Percentiles rank a stretch among this genome's conserved stretches.
These are phyloP conservation scores for Paecilomyces variotii DNA, from an alignment of 2,329 filamentous ascomycete species.

Conservation along the genomic window DNA sequence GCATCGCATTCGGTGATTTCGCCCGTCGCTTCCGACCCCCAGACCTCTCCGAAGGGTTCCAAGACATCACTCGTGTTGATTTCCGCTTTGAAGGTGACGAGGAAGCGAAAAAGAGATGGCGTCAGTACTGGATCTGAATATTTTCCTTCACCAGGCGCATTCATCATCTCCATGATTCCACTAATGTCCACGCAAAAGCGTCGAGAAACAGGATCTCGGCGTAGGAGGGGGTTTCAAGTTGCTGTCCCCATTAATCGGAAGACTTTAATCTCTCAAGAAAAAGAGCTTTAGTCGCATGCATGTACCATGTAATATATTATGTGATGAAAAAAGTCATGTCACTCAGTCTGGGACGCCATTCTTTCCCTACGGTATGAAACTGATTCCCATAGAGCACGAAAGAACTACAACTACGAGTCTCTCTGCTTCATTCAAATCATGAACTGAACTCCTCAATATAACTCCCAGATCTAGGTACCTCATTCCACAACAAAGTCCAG, in stretches of 20 bases:
- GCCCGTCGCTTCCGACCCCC: slow-evolving; percentile 66
- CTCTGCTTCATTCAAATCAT: no score
- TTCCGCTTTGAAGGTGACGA: slow-evolving; percentile 67
- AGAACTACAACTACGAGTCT: no score
- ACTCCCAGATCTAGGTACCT: no score
- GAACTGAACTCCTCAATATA: no score
- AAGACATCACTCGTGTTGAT: slow-evolving; percentile 65
- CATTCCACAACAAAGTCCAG: no score
- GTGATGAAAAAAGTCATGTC: no score
- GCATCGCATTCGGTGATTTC: slow-evolving; percentile 73
- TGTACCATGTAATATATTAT: neutral
- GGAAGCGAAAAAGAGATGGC: slow-evolving; percentile 65
- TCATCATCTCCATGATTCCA: neutral
- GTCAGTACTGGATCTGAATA: slow-evolving; percentile 58
- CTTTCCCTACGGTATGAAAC: no score
- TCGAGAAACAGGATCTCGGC: neutral
- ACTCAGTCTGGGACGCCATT: no score
- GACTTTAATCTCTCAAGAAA: no score
- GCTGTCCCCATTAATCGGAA: no score
- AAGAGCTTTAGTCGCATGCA: neutral
- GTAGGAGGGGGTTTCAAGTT: no score
- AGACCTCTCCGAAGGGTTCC: slow-evolving; percentile 67
- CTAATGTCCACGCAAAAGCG: neutral
- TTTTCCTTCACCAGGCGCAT: neutral
- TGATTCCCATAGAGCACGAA: no score